Percentiles rank a stretch among this genome's conserved stretches.
Evolutionary conservation across 2,329 filamentous ascomycete genomes (phyloP).

Genomic region (Aulographum hederae): DNA sequence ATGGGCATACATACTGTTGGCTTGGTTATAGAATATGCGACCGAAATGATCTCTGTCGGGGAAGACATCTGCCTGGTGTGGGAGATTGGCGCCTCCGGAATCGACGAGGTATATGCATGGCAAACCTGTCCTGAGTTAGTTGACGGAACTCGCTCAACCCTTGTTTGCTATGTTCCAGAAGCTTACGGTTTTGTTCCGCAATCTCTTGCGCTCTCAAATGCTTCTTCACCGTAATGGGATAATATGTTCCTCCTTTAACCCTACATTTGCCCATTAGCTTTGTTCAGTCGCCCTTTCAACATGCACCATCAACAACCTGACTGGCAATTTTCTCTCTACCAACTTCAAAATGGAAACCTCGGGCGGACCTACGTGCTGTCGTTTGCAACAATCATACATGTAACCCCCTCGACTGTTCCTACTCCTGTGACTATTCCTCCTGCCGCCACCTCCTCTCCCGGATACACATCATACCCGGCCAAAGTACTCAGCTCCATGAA

Average conservation of each 20-base stretch:
- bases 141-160: not conserved
- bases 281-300: no score
- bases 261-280: no score
- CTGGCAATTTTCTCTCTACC: not conserved
- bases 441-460: constrained; percentile 70
- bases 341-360: not conserved
- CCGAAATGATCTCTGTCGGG: constrained; percentile 91
- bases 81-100: constrained; percentile 85
- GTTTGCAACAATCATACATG: constrained; percentile 86
- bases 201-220: constrained; percentile 84
- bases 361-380: constrained; percentile 48
- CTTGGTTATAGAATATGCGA: constrained; percentile 96
- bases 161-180: constrained; percentile 20
- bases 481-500: constrained; percentile 92
- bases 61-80: constrained; percentile 89
- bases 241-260: constrained; percentile 94
- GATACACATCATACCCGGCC: constrained; percentile 72
- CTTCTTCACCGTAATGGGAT: constrained; percentile 94
- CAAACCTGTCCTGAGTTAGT: constrained; percentile 20
- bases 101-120: constrained; percentile 92
- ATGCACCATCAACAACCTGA: not conserved
- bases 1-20: constrained; percentile 50
- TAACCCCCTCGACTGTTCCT: constrained; percentile 75
- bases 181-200: constrained; percentile 79
- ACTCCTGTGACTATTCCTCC: constrained; percentile 88